Base-by-base conservation (phyloP, 2,329 filamentous ascomycete species). In the Neofusicoccum parvum region DNA sequence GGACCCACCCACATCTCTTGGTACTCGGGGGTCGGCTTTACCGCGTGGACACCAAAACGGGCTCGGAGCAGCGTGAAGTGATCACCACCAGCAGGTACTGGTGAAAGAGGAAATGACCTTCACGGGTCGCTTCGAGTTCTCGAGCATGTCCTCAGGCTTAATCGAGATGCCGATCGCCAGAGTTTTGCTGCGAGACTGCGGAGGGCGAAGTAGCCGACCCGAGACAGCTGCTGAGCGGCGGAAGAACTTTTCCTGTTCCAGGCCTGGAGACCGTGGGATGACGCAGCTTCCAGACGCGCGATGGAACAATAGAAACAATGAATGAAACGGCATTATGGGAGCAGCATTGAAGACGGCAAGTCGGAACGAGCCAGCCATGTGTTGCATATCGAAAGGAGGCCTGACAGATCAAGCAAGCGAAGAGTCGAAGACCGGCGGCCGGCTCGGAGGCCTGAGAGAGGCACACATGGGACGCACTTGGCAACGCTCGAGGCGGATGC, bases 381-480 rank as follows among this genome's bases (percentile, higher is more conserved):
- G 41, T 43, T 60, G 56, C 56, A 60, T 60, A 27, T 49, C 56
- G 48, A 48, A 32, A 46, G 56, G 45, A 48, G 56, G 56, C 56
- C 56, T 60, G 5, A 23, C 15, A 27, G 43, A 45, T 45, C 23
- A 45, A 45, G 54, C 54, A 46, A n/a, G 37, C 41, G n/a, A 32
- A 32, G 5, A 32, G 27, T 32, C 27, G 27, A 48, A 48, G 43
- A 23, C 15, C 17, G n/a, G 3, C 2, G 27, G 3, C 36, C 41
- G 15, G 23, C 23, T 46, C 27, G 56, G 32, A 45, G 56, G 56
- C 27, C 56, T 60, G 32, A 60, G 11, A 5, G 56, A 48, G 34
- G 6, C 41, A 11, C 56, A 15, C 15, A 11, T 37, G 27, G 56
- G 43, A 36, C 37, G 43, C 11, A 17, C 3, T 6, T 15, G 36